A percentile compares a stretch with the other conserved stretches of the same genome.
Evolutionary conservation across 1,284 basidiomycete genomes (phyloP).

Genomic region (Ganoderma lucidum): DNA sequence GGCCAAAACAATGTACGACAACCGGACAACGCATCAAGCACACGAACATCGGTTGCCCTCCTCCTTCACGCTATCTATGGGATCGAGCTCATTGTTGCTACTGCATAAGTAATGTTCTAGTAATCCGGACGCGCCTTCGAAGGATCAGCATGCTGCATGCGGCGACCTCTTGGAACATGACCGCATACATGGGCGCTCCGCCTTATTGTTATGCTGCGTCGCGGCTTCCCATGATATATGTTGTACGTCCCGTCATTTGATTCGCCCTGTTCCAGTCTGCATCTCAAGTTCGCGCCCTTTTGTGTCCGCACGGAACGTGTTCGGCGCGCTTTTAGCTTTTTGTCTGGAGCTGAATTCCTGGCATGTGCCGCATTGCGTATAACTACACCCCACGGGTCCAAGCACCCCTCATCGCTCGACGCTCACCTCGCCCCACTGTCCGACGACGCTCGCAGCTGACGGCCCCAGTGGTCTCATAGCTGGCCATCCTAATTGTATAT

Average conservation of each 20-base stretch:
- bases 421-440: conserved; percentile 9
- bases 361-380: conserved; percentile 9
- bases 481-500: conserved; percentile 5
- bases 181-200: conserved; percentile 2
- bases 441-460: conserved; percentile 6
- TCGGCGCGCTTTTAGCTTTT: conserved; percentile 2
- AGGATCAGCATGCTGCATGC: conserved; percentile 7
- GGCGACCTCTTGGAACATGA: conserved; percentile 4
- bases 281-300: conserved; percentile 7
- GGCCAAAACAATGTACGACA: neutral
- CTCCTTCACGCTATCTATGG: conserved; percentile 1
- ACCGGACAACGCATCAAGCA: neutral
- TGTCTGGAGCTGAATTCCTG: conserved; percentile 9
- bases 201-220: conserved; percentile 3
- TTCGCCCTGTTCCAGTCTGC: conserved; percentile 3
- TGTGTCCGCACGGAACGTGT: conserved; percentile 12
- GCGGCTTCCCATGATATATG: conserved; percentile 6
- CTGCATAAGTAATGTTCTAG: conserved; percentile 4
- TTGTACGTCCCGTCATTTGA: conserved; percentile 8
- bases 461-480: conserved; percentile 31
- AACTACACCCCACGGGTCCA: neutral
- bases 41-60: conserved; percentile 3
- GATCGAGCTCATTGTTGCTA: conserved; percentile 2
- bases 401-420: conserved; percentile 21
- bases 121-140: neutral